Percentiles rank a stretch among this genome's conserved stretches.
Conservation (phyloP, 2,329 filamentous ascomycete genomes). For the Botrytis elliptica region DNA sequence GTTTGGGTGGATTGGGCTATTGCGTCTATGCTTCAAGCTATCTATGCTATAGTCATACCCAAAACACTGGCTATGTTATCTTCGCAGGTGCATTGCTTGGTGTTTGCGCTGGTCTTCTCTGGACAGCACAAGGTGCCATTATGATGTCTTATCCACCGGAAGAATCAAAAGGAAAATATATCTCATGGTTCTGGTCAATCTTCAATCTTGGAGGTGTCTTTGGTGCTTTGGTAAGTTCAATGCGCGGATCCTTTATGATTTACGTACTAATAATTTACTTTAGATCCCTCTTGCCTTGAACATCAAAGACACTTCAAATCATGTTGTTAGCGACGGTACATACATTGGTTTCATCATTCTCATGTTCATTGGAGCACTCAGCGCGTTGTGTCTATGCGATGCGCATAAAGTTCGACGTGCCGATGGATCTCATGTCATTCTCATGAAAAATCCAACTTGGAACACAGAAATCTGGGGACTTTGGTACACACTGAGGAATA, state of each 20-base stretch:
- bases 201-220: slow-evolving; percentile 90
- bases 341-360: slow-evolving; percentile 80
- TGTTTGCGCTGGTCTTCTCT: slow-evolving; percentile 73
- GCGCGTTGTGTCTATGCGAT: slow-evolving; percentile 68
- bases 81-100: slow-evolving; percentile 76
- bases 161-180: slow-evolving; percentile 77
- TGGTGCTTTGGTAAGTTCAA: slow-evolving; percentile 56
- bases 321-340: slow-evolving; percentile 67
- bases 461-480: slow-evolving; percentile 73
- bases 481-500: slow-evolving; percentile 64
- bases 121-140: slow-evolving; percentile 77
- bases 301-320: slow-evolving; percentile 51
- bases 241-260: neutral
- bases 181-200: slow-evolving; percentile 90
- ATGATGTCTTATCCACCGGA: slow-evolving; percentile 88
- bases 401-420: slow-evolving; percentile 61
- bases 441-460: slow-evolving; percentile 88
- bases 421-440: slow-evolving; percentile 75
- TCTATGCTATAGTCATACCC: slow-evolving; percentile 43
- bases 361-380: slow-evolving; percentile 68
- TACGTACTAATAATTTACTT: neutral
- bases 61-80: slow-evolving; percentile 58
- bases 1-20: slow-evolving; percentile 72
- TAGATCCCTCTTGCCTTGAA: slow-evolving; percentile 70
- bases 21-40: slow-evolving; percentile 64